phyloP scores from a whole-genome alignment of 83 land plant genomes.

The Picea abies region DNA sequence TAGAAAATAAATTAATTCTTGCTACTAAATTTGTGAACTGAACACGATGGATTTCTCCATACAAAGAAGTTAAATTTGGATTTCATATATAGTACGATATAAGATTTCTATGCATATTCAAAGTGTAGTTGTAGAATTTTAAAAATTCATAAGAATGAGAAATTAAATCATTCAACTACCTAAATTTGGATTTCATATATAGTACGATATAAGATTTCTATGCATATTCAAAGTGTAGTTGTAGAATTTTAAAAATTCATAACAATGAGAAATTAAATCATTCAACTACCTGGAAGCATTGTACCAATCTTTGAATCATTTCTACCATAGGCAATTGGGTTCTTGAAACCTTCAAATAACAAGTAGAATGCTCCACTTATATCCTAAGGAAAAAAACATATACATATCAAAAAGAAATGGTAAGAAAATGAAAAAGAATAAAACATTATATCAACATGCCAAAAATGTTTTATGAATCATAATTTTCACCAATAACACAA shows the following conservation, averaged over 20 bases:
- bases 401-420: not conserved
- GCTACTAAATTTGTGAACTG: too few relatives aligned
- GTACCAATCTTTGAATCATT: not conserved
- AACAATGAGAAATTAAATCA: not conserved
- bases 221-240: not conserved
- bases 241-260: not conserved
- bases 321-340: not conserved
- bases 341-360: slow-evolving; percentile 15
- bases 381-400: not conserved
- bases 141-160: not conserved
- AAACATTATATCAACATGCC: not conserved
- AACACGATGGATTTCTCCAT: too few relatives aligned
- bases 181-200: not conserved
- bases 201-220: not conserved
- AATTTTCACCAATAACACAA: not conserved
- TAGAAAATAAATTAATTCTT: too few relatives aligned
- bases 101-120: not conserved
- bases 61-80: not conserved
- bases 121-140: not conserved
- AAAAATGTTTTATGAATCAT: not conserved
- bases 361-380: slow-evolving; percentile 6
- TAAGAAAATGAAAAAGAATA: not conserved
- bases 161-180: not conserved
- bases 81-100: not conserved
- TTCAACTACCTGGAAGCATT: not conserved